Evolutionary conservation across 257 asterid species (phyloP).

Genomic region (Galeopsis tetrahit): DNA sequence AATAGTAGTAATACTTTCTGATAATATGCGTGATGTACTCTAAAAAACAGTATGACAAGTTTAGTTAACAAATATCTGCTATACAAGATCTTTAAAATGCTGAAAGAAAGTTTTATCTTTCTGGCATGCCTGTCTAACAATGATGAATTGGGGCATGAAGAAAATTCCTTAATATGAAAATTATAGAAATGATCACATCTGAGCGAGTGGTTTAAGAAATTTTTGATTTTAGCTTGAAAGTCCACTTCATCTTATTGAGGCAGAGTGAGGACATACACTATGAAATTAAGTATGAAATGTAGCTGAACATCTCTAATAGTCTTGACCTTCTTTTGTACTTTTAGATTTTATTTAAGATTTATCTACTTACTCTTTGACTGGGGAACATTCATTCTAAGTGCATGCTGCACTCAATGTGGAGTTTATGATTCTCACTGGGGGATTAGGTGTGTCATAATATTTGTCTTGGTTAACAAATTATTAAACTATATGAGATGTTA

Average conservation of each 20-base stretch:
- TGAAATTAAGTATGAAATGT: slow-evolving; percentile 7
- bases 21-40: slow-evolving; percentile 1
- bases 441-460: slow-evolving; percentile 23
- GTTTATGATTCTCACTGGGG: slow-evolving; percentile 13
- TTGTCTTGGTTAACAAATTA: slow-evolving; percentile 16
- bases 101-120: neutral
- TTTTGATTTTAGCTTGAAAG: neutral
- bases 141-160: neutral
- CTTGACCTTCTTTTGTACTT: slow-evolving; percentile 18
- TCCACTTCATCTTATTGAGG: neutral
- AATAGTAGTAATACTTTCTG: slow-evolving; percentile 18
- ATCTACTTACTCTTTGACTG: slow-evolving; percentile 4
- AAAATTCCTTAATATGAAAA: neutral
- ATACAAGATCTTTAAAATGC: slow-evolving; percentile 8
- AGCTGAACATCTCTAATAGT: neutral
- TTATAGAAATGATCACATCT: neutral
- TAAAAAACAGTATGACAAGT: neutral
- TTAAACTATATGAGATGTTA: neutral
- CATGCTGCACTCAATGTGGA: slow-evolving; percentile 17
- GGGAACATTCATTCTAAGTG: neutral
- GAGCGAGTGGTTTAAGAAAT: slow-evolving; percentile 4
- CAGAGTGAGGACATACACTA: slow-evolving; percentile 18
- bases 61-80: neutral
- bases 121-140: slow-evolving; percentile 19
- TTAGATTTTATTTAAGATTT: slow-evolving; percentile 7